phyloP scores from a whole-genome alignment of 139 green algal genomes.

The Mychonastes homosphaera region DNA sequence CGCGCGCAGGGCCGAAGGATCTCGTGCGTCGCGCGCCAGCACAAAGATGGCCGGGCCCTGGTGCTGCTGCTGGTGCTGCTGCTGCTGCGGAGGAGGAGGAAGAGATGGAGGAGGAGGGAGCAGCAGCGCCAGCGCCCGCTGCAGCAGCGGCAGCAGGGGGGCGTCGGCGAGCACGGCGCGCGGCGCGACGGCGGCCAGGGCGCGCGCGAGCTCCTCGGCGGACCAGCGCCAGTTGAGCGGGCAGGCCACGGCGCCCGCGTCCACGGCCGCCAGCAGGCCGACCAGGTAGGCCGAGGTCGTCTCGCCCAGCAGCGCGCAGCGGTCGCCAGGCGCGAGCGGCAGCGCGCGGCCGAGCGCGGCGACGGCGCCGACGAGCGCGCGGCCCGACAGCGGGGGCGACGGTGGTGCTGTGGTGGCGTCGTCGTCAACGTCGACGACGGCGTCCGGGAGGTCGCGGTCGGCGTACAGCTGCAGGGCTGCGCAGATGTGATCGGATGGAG shows the following conservation, averaged over 20 bases:
- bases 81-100: conserved; percentile 1
- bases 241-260: conserved; percentile 46
- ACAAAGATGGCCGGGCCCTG: no score
- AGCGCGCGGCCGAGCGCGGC: conserved; percentile 30
- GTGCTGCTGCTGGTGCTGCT: conserved; percentile 6
- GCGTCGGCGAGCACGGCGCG: conserved; percentile 16
- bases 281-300: conserved; percentile 34
- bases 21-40: no score
- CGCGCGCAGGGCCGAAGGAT: no score
- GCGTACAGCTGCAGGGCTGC: no score
- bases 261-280: conserved; percentile 38
- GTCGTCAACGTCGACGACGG: no score
- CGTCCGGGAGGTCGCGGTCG: no score
- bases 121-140: not conserved
- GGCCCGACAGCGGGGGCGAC: no score
- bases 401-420: no score
- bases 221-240: conserved; percentile 69
- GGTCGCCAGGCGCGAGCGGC: conserved; percentile 22
- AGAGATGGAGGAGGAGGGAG: not conserved
- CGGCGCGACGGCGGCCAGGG: conserved; percentile 26
- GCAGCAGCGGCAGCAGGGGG: conserved; percentile 8
- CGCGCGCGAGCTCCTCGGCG: conserved; percentile 29
- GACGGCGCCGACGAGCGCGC: conserved; percentile 18
- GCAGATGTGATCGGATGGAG: no score
- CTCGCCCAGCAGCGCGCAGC: conserved; percentile 27